Evolutionary conservation across 805 yeast genomes (phyloP), one percentile per base, ranked within the genome.

Genomic region (Metschnikowia amazonensis): DNA sequence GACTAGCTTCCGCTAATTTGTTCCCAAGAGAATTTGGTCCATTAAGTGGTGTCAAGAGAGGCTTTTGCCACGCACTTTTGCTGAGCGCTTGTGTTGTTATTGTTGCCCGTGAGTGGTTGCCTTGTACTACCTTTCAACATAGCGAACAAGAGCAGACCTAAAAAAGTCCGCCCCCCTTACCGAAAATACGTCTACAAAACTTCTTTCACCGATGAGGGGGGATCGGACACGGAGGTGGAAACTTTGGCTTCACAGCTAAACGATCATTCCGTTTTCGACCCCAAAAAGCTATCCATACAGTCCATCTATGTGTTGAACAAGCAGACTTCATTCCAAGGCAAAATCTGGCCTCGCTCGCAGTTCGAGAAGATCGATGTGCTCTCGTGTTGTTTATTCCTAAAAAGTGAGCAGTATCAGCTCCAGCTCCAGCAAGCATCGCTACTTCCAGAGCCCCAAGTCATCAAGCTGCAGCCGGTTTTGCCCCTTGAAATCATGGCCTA

Each of bases 81-180:
- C 18, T 16, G 20, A 14, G 10, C 28, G 10, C 16, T 28, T 28
- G 31, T n/a, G 14, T 13, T 13, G 7, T 13, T n/a, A 5, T 13
- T 13, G 7, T 13, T 3, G 31, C 16, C 16, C n/a, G 31, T 13
- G 31, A 13, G 9, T n/a, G 5, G 7, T 8, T 18, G 13, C 23
- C 10, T 32, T 32, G 34, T 16, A 10, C 13, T 4, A 8, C 21
- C 30, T 21, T 40, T 45, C 56, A 51, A 20, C 28, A 89, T 89
- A 83, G 97, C 89, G 28, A 89, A 89, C 66, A 89, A 89, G 65
- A 69, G 90, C 59, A 77, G 97, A 62, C 89, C 96, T 9, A 85
- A 84, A 72, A 85, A 89, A 73, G 72, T 77, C 38, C 81, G 83
- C 51, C 89, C 89, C 45, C 89, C 90, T 5, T 89, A 86, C 66